phyloP scores from a whole-genome alignment of 257 asterid species.

The Ilex aquifolium region DNA sequence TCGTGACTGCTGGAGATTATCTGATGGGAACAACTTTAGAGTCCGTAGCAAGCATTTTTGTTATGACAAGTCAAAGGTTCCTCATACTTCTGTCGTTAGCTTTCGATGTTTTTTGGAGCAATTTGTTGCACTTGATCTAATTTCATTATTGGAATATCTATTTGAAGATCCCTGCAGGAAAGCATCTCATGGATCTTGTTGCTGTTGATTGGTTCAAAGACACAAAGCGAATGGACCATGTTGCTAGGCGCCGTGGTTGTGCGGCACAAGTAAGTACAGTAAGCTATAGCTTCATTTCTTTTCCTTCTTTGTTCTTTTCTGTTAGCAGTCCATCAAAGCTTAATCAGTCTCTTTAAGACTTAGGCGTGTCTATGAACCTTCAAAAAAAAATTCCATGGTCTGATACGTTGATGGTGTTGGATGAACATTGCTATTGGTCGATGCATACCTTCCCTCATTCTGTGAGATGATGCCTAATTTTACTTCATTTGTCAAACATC shows the following conservation, averaged over 20 bases:
- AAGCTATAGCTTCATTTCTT: background rate
- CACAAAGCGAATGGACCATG: constrained; percentile 93
- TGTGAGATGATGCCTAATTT: too few relatives aligned
- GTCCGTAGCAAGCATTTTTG: constrained; percentile 85
- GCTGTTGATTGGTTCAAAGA: constrained; percentile 98
- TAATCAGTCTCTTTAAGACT: too few relatives aligned
- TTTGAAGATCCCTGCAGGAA: constrained; percentile 82
- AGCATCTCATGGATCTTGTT: constrained; percentile 93
- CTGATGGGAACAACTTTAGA: constrained; percentile 89
- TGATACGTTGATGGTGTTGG: too few relatives aligned
- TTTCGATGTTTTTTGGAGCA: too few relatives aligned
- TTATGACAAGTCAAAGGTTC: constrained; percentile 81
- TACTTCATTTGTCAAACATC: too few relatives aligned
- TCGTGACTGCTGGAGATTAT: constrained; percentile 87
- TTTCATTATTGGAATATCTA: constrained; percentile 20
- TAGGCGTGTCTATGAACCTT: too few relatives aligned
- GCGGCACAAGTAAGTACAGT: constrained; percentile 76
- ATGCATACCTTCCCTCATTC: too few relatives aligned
- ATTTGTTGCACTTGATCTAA: constrained; percentile 14
- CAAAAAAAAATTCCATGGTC: too few relatives aligned
- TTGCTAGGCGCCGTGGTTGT: constrained; percentile 87
- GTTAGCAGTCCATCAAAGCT: too few relatives aligned
- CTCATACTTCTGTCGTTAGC: constrained; percentile 6
- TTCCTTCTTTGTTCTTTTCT: background rate
- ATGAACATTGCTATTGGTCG: too few relatives aligned